These are phyloP conservation scores for Leccinum subgranulosum DNA, from an alignment of 768 basidiomycete species.

Conservation along the genomic window DNA sequence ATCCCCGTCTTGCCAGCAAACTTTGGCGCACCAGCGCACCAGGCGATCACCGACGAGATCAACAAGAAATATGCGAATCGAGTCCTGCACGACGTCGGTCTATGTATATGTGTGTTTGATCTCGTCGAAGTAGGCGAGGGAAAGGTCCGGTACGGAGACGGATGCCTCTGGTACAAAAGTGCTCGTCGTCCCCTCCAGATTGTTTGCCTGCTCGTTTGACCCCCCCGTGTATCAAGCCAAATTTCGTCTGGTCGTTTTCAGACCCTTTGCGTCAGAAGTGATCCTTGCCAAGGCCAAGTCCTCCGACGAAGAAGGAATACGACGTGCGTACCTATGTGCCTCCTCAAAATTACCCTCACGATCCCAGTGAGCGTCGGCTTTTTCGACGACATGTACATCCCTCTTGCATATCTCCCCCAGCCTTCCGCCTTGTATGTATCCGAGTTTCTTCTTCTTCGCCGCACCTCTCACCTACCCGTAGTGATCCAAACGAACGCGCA, in stretches of 20 bases:
- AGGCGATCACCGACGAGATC: constrained; percentile 79
- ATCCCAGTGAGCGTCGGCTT: constrained; percentile 78
- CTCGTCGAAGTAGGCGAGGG: constrained; percentile 85
- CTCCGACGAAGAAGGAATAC: constrained; percentile 80
- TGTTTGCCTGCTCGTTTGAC: constrained; percentile 4
- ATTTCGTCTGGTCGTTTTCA: constrained; percentile 87
- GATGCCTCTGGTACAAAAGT: constrained; percentile 94
- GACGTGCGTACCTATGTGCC: constrained; percentile 50
- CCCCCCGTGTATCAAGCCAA: constrained; percentile 48
- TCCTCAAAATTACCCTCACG: not conserved
- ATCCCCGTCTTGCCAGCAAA: constrained; percentile 85
- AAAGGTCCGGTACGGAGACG: constrained; percentile 92
- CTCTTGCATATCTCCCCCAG: constrained; percentile 73
- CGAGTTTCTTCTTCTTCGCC: not conserved
- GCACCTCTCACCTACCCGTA: constrained; percentile 23
- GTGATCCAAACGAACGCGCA: constrained; percentile 78
- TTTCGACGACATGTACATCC: constrained; percentile 92
- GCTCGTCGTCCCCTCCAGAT: not conserved
- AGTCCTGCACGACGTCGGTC: constrained; percentile 84
- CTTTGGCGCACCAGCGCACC: constrained; percentile 73
- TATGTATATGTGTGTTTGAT: constrained; percentile 90
- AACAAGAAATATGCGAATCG: constrained; percentile 97
- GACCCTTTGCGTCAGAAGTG: constrained; percentile 89
- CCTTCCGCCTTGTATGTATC: constrained; percentile 69
- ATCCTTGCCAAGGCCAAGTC: constrained; percentile 86